Conservation (phyloP, 139 green algal species). For the Pleodorina starrii region DNA sequence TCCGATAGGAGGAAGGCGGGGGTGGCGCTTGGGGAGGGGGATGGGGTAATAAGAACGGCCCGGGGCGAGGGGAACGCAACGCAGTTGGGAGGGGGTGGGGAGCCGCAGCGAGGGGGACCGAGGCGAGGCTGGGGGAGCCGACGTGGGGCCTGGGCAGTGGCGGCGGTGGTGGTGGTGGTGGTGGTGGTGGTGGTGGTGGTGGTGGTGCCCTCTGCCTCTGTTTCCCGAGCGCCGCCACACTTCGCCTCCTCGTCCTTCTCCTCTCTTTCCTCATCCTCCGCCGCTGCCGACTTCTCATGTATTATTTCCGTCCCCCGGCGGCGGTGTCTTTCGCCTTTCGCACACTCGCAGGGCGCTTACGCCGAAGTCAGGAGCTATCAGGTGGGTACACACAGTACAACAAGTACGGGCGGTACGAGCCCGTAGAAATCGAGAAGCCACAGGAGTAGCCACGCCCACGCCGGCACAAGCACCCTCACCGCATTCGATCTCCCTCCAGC, state of each 20-base stretch:
- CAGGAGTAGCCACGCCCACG: too few species aligned
- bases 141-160: background rate
- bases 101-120: background rate
- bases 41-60: background rate
- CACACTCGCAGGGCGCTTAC: constrained; percentile 28
- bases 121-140: background rate
- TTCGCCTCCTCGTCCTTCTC: background rate
- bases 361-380: constrained; percentile 33
- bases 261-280: background rate
- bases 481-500: too few species aligned
- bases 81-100: background rate
- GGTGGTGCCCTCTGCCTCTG: background rate
- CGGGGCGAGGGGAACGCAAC: background rate
- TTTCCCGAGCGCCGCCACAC: background rate
- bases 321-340: background rate
- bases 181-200: background rate
- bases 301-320: background rate
- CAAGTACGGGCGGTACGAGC: too few species aligned
- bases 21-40: background rate
- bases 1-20: too few species aligned
- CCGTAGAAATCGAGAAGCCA: too few species aligned
- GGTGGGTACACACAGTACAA: too few species aligned
- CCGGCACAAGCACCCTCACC: too few species aligned
- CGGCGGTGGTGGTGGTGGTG: background rate
- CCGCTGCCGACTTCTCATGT: background rate